Evolutionary conservation across 306 rosid genomes (phyloP).

Genomic region (Comarum palustre): DNA sequence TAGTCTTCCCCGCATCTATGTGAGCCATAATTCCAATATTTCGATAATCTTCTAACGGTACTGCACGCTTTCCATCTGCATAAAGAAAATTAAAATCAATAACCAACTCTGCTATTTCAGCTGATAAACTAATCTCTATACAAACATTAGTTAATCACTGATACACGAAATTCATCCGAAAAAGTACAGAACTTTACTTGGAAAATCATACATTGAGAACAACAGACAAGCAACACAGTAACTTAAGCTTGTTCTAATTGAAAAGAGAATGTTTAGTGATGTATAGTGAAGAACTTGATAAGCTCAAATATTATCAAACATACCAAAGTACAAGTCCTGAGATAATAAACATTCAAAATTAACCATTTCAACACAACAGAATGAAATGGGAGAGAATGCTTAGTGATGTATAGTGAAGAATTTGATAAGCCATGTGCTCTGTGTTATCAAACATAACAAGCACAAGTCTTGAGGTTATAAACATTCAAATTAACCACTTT

Average conservation of each 20-base stretch:
- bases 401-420: background rate
- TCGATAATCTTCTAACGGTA: constrained; percentile 78
- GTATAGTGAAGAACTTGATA: background rate
- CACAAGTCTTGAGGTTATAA: background rate
- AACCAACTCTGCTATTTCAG: constrained; percentile 13
- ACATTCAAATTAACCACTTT: background rate
- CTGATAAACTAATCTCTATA: constrained; percentile 5
- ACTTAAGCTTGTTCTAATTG: background rate
- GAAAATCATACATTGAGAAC: background rate
- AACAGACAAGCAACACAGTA: background rate
- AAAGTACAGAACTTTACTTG: background rate
- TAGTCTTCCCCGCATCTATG: constrained; percentile 95
- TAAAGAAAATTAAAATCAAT: constrained; percentile 19
- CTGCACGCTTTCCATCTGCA: constrained; percentile 52
- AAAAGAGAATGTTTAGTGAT: background rate
- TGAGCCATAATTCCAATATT: constrained; percentile 98
- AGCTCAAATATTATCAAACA: background rate
- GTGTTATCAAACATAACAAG: background rate
- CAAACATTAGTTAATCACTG: background rate
- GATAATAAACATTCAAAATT: background rate
- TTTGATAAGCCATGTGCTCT: background rate
- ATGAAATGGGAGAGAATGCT: background rate
- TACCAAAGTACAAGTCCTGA: background rate
- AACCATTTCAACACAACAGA: background rate
- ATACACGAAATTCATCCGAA: background rate